A percentile compares a stretch with the other conserved stretches of the same genome.
Conservation (phyloP, 2,329 filamentous ascomycete species). For the Zasmidium cellare region DNA sequence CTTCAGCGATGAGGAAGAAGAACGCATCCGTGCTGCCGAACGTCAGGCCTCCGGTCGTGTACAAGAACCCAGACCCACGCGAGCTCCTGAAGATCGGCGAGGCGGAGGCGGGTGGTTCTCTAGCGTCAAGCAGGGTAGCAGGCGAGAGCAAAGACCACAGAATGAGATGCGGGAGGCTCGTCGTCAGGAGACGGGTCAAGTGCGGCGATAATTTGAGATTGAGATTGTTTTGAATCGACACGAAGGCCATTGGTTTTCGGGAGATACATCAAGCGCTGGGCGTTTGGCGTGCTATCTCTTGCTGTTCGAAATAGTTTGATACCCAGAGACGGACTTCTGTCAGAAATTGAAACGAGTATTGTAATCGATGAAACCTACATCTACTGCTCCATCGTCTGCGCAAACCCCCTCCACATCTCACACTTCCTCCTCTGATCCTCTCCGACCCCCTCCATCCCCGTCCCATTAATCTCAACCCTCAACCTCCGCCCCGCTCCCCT, state of each 20-base stretch:
- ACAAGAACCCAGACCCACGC: conserved; percentile 16
- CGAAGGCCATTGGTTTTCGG: background rate
- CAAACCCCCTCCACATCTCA: background rate
- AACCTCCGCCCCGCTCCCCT: background rate
- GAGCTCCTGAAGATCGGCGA: conserved; percentile 19
- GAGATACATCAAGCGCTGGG: background rate
- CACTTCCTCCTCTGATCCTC: background rate
- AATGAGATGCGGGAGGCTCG: conserved; percentile 7
- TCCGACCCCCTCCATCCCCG: background rate
- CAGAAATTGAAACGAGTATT: background rate
- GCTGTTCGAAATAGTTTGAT: conserved; percentile 1
- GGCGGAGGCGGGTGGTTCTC: conserved; percentile 21
- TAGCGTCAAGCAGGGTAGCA: conserved; percentile 10
- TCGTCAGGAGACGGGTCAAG: conserved; percentile 13
- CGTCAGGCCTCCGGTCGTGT: conserved; percentile 2
- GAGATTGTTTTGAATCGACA: background rate
- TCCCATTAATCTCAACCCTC: background rate
- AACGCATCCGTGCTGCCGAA: background rate
- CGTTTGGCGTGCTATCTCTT: background rate
- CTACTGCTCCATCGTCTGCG: background rate
- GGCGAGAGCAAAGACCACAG: conserved; percentile 6
- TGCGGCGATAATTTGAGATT: conserved; percentile 5
- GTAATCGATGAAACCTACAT: background rate
- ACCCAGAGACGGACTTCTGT: conserved; percentile 1
- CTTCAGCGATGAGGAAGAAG: conserved; percentile 40